phyloP scores from a whole-genome alignment of 148 eudicot species.

The Chenopodium album region DNA sequence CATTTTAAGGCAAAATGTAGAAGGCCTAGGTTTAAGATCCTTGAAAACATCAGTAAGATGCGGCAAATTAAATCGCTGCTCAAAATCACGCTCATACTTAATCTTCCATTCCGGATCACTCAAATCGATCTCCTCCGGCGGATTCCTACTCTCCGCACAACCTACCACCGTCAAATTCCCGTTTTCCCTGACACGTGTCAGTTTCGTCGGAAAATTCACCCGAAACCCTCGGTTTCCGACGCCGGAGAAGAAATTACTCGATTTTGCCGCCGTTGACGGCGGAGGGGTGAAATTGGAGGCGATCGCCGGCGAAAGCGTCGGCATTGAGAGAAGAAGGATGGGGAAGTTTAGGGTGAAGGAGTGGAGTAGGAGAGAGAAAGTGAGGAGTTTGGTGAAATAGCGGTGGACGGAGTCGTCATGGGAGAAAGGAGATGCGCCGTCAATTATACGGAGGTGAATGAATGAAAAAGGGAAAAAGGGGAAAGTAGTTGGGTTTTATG shows the following conservation, averaged over 20 bases:
- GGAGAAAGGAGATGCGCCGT: neutral
- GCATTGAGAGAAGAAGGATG: slow-evolving; percentile 29
- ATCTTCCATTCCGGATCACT: slow-evolving; percentile 77
- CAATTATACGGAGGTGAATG: too few species aligned
- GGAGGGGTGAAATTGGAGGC: slow-evolving; percentile 26
- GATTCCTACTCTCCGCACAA: slow-evolving; percentile 17
- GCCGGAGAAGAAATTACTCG: neutral
- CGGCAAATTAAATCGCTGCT: slow-evolving; percentile 62
- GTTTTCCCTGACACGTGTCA: slow-evolving; percentile 7
- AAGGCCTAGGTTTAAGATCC: slow-evolving; percentile 64
- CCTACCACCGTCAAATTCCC: slow-evolving; percentile 4
- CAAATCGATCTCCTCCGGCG: slow-evolving; percentile 41
- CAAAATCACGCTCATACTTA: slow-evolving; percentile 61
- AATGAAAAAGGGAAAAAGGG: too few species aligned
- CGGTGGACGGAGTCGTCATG: neutral
- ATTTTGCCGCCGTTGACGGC: neutral
- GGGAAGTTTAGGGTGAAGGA: neutral
- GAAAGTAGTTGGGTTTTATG: too few species aligned
- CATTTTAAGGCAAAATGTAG: slow-evolving; percentile 87
- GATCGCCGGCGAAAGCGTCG: slow-evolving; percentile 52
- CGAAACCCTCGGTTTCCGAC: neutral
- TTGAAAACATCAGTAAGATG: slow-evolving; percentile 62
- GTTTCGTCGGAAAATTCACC: neutral
- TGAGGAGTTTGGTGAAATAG: neutral
- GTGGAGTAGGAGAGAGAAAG: neutral